Conservation (phyloP, 352 stramenopile species). For the Globisporangium sylvaticum region DNA sequence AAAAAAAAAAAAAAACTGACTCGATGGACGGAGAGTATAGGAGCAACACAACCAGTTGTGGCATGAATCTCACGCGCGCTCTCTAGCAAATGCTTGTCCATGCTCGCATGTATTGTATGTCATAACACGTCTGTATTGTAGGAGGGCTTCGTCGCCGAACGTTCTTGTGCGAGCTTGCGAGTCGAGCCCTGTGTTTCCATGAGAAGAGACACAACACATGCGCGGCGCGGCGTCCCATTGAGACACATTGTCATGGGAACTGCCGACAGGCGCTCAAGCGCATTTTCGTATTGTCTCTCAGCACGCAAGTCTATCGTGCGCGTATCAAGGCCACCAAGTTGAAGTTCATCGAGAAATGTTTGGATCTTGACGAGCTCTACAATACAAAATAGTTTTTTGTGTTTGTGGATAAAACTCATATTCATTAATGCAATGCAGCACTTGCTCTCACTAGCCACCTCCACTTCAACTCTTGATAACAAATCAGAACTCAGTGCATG, state of each 20-base stretch:
- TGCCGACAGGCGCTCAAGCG: background rate
- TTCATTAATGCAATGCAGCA: background rate
- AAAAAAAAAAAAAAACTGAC: no score
- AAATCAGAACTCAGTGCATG: conserved; percentile 20
- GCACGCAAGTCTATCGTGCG: no score
- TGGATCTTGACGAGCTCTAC: background rate
- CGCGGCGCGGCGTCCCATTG: background rate
- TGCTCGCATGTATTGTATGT: no score
- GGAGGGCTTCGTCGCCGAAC: no score
- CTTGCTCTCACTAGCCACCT: background rate
- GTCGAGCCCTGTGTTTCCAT: background rate
- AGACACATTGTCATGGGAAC: background rate
- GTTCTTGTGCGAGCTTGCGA: background rate
- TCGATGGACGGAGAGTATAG: no score
- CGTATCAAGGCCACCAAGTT: background rate
- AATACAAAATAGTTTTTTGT: no score
- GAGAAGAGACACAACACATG: background rate
- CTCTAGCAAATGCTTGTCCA: no score
- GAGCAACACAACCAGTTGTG: no score
- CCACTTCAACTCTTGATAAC: background rate
- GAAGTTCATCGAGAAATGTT: background rate
- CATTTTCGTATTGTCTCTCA: background rate
- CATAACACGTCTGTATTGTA: no score
- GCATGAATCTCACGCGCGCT: no score
- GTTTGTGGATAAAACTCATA: background rate